Conservation (phyloP, 768 basidiomycete species). For the Zangia roseola region DNA sequence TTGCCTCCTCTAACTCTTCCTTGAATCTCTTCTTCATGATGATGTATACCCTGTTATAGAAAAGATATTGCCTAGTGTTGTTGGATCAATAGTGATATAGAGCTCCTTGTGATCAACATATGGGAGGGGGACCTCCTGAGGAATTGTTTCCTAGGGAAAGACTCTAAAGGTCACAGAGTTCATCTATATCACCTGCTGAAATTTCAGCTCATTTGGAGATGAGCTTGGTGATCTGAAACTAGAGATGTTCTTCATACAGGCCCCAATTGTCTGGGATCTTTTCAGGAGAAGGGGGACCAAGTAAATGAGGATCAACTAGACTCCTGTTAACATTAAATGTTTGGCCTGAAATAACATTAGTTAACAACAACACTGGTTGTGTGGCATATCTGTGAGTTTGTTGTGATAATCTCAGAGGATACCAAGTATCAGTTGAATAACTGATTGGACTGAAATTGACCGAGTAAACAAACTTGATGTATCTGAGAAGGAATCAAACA, state of each 20-base stretch:
- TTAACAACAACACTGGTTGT: background rate
- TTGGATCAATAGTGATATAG: slow-evolving; percentile 32
- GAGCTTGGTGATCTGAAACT: background rate
- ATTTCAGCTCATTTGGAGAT: background rate
- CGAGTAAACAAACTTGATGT: background rate
- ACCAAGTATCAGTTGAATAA: background rate
- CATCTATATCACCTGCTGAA: background rate
- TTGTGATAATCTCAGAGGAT: background rate
- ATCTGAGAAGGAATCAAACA: background rate
- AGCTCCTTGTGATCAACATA: slow-evolving; percentile 6
- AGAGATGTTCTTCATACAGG: background rate
- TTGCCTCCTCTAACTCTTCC: no score
- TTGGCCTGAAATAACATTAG: background rate
- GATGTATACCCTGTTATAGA: no score
- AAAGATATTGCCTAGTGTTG: slow-evolving; percentile 2
- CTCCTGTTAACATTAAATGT: background rate
- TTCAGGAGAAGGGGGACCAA: background rate
- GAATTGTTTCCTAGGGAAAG: background rate
- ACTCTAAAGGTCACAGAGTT: slow-evolving; percentile 1
- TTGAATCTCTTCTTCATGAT: no score
- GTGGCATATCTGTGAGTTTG: background rate
- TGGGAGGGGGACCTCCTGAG: background rate
- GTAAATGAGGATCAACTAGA: background rate
- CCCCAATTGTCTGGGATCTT: slow-evolving; percentile 1
- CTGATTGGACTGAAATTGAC: background rate